Evolutionary conservation across 2,329 filamentous ascomycete genomes (phyloP), one percentile per base, ranked within the genome.

Genomic region (Metarhizium humberi): DNA sequence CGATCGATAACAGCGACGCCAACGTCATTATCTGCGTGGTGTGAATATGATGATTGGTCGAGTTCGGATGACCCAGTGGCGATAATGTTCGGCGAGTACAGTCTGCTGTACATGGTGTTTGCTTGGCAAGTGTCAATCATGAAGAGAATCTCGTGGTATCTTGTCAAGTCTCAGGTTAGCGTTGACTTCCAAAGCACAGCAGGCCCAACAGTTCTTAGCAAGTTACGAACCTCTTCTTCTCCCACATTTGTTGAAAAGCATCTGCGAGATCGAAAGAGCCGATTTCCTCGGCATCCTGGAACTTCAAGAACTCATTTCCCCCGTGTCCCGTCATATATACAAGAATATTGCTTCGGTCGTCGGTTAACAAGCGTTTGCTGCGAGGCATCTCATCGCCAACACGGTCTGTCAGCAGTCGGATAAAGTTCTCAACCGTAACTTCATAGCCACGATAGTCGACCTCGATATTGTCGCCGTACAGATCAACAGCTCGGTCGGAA

Each of bases 111-210:
- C 91, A 99, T 96, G 36, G 94, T 99, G 71, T 99, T 99, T 55
- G 94, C 94, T 75, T 99, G 94, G 75, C 94, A 99, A 0, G 94
- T 99, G 71, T 99, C 94, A 73, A 99, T 99, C 94, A 99, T 99
- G 78, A 99, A 99, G 56, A 99, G 82, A 63, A 99, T 85, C 73
- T 99, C 94, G 70, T 97, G 90, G 72, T 97, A 99, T 68, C 86
- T 20, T 13, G 20, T 42, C 25, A 32, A 18, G 3, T 7, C 7
- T 6, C 16, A 20, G 1, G 18, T 40, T 40, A 40, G 38, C 38
- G 8, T 40, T 16, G 38, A 40, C 25, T 14, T 5, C 14, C 38
- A 11, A 16, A 40, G 5, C 38, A 8, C 11, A 40, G 38, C 38
- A 40, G 38, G 14, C 10, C 13, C 5, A 14, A 13, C 38, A 13